phyloP scores from a whole-genome alignment of 768 basidiomycete species.

The Mycena pura region DNA sequence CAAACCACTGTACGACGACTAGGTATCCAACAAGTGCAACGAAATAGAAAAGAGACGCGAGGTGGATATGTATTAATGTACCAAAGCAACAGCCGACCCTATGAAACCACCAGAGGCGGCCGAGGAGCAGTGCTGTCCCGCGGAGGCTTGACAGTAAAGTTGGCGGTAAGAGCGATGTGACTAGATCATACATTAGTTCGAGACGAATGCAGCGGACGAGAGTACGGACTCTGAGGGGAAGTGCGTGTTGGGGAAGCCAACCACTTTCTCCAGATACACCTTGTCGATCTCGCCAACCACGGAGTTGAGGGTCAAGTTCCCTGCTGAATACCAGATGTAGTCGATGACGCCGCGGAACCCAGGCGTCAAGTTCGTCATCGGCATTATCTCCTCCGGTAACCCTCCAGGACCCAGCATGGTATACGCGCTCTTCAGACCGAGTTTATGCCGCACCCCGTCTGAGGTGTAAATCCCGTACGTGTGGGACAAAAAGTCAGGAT shows the following conservation, averaged over 20 bases:
- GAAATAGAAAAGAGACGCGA: constrained; percentile 6
- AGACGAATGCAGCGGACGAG: not conserved
- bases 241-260: constrained; percentile 96
- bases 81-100: not conserved
- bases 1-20: constrained; percentile 21
- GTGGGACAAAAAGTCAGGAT: constrained; percentile 92
- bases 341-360: constrained; percentile 88
- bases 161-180: constrained; percentile 22
- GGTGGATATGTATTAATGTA: constrained; percentile 5
- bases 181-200: constrained; percentile 4
- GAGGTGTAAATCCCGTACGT: constrained; percentile 92
- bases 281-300: constrained; percentile 90
- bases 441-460: constrained; percentile 81
- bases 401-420: constrained; percentile 51
- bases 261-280: constrained; percentile 84
- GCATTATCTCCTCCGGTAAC: constrained; percentile 44
- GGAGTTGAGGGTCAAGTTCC: constrained; percentile 76
- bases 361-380: constrained; percentile 89
- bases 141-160: constrained; percentile 24
- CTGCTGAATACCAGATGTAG: constrained; percentile 90
- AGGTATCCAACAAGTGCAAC: constrained; percentile 22
- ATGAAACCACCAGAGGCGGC: constrained; percentile 24
- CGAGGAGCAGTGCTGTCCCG: constrained; percentile 19
- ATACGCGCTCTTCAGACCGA: constrained; percentile 89
- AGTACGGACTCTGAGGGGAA: constrained; percentile 93